Percentiles rank a stretch among this genome's conserved stretches.
Conservation (phyloP, 2,329 filamentous ascomycete genomes). For the Blumeria hordei region DNA sequence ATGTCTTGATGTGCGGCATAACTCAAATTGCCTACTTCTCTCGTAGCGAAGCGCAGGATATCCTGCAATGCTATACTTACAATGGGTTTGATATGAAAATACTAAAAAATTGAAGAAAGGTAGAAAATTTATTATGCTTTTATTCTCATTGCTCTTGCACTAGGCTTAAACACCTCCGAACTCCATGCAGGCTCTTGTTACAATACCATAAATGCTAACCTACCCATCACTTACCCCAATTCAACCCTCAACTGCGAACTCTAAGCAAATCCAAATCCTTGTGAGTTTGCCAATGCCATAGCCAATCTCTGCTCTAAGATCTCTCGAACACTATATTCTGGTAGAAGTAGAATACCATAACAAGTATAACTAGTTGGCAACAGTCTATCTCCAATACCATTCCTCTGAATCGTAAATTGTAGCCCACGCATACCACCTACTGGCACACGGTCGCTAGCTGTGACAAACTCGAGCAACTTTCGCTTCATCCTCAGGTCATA, state of each 20-base stretch:
- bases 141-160: too few relatives aligned
- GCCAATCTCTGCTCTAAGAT: slow-evolving; percentile 49
- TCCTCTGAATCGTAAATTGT: slow-evolving; percentile 62
- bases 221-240: too few relatives aligned
- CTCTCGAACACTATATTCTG: slow-evolving; percentile 51
- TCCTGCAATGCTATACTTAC: too few relatives aligned
- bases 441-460: slow-evolving; percentile 72
- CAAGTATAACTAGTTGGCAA: slow-evolving; percentile 82
- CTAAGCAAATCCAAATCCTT: slow-evolving; percentile 68
- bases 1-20: too few relatives aligned
- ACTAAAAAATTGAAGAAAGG: too few relatives aligned
- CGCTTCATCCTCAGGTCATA: slow-evolving; percentile 47
- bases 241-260: background rate
- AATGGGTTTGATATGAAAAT: too few relatives aligned
- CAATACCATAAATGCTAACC: too few relatives aligned
- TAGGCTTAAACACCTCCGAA: too few relatives aligned
- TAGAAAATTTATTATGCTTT: too few relatives aligned
- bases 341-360: slow-evolving; percentile 69
- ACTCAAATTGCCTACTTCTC: too few relatives aligned
- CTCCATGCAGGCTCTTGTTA: too few relatives aligned
- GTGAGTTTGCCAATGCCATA: slow-evolving; percentile 71
- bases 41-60: too few relatives aligned
- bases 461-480: slow-evolving; percentile 77
- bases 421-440: slow-evolving; percentile 65
- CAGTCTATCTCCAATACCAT: slow-evolving; percentile 37